A percentile compares a stretch with the other conserved stretches of the same genome.
Conservation (phyloP, 192 early-diverging fungal genomes). For the Coemansia umbellata region DNA sequence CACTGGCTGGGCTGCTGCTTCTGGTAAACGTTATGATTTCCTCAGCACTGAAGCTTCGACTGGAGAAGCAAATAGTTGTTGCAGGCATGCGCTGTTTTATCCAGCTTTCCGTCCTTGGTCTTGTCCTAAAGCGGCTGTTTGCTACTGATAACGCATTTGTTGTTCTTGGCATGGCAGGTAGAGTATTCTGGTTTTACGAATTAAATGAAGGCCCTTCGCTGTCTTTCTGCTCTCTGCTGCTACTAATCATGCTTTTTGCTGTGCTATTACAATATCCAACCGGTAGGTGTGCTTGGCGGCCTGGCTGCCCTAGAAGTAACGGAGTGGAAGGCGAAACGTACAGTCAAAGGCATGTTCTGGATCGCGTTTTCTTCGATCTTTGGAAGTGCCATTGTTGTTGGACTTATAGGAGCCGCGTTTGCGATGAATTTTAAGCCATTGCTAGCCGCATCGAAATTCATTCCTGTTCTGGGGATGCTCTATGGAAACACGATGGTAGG, state of each 20-base stretch:
- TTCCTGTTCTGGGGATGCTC: slow-evolving; percentile 84
- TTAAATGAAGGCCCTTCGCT: too few species aligned
- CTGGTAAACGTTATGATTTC: slow-evolving; percentile 31
- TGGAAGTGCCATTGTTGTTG: slow-evolving; percentile 20
- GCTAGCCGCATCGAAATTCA: slow-evolving; percentile 67
- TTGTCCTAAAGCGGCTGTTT: slow-evolving; percentile 67
- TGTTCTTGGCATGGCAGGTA: slow-evolving; percentile 56
- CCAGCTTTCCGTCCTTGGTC: slow-evolving; percentile 75
- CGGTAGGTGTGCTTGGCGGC: slow-evolving; percentile 39
- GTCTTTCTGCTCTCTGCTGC: too few species aligned
- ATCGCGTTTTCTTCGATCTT: slow-evolving; percentile 53
- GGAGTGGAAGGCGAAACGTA: slow-evolving; percentile 58
- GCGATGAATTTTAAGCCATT: slow-evolving; percentile 69
- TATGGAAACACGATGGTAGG: slow-evolving; percentile 77
- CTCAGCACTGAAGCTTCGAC: slow-evolving; percentile 12
- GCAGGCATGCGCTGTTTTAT: slow-evolving; percentile 68
- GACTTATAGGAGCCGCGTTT: slow-evolving; percentile 40
- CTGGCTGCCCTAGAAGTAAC: slow-evolving; percentile 46
- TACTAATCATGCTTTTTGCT: too few species aligned
- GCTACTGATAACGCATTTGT: slow-evolving; percentile 53
- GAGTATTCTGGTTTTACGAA: too few species aligned
- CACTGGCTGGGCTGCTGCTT: slow-evolving; percentile 32
- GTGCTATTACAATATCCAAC: too few species aligned
- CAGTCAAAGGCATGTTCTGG: slow-evolving; percentile 70
- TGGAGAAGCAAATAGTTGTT: slow-evolving; percentile 58